Conservation (phyloP, 495 filamentous ascomycete genomes). For the Penicillium pancosmium region DNA sequence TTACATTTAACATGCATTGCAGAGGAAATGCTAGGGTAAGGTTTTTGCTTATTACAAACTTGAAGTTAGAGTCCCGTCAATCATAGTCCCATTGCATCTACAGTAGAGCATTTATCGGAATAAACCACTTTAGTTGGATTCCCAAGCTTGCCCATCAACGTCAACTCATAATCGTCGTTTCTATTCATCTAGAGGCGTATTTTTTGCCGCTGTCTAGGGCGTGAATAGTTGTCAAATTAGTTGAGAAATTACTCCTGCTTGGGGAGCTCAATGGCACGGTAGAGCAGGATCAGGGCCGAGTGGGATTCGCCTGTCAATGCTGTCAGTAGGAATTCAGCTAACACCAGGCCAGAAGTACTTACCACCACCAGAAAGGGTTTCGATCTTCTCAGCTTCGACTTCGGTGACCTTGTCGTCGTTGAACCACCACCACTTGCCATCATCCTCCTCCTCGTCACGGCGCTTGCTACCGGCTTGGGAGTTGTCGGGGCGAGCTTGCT, state of each 20-base stretch:
- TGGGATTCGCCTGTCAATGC: conserved; percentile 73
- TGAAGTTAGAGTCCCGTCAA: too few species aligned
- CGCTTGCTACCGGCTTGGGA: conserved; percentile 65
- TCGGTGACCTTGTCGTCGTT: conserved; percentile 97
- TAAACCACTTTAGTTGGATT: background rate
- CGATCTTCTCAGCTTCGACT: conserved; percentile 88
- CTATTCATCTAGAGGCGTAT: conserved; percentile 32
- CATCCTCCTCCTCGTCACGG: conserved; percentile 80
- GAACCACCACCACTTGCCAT: conserved; percentile 99
- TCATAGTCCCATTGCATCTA: background rate
- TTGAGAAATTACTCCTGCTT: conserved; percentile 44
- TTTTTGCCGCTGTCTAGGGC: conserved; percentile 6
- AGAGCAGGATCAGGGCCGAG: conserved; percentile 90
- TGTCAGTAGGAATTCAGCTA: conserved; percentile 20
- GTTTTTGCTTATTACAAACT: too few species aligned
- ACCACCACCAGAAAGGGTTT: conserved; percentile 87
- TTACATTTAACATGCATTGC: too few species aligned
- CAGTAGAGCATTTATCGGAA: background rate
- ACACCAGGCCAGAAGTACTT: conserved; percentile 29
- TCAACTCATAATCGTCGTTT: conserved; percentile 20
- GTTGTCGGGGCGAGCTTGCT: conserved; percentile 63
- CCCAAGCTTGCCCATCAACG: background rate
- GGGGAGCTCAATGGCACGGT: conserved; percentile 76
- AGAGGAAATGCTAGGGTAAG: too few species aligned
- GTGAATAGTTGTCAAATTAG: conserved; percentile 5